These are phyloP conservation scores for Plasmopara halstedii DNA, from an alignment of 352 stramenopile species.

Conservation along the genomic window DNA sequence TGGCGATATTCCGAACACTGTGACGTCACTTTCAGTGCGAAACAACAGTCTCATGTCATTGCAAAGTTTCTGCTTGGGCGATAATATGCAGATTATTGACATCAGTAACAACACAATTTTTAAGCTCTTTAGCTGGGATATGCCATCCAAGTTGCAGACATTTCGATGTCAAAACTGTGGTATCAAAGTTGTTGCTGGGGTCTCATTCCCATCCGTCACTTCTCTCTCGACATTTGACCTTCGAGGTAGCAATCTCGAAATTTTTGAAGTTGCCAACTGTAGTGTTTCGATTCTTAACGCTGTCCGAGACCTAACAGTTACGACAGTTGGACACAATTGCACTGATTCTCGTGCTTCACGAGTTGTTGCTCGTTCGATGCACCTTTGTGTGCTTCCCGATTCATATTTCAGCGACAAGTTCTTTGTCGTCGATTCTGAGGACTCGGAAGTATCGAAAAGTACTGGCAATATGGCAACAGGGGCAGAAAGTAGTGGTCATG, in stretches of 20 bases:
- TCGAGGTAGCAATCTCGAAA: slow-evolving; percentile 19
- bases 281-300: slow-evolving; percentile 19
- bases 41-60: slow-evolving; percentile 33
- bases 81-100: slow-evolving; percentile 18
- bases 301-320: slow-evolving; percentile 24
- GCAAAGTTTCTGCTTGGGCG: slow-evolving; percentile 14
- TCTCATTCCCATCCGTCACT: slow-evolving; percentile 17
- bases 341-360: slow-evolving; percentile 15
- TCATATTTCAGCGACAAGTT: slow-evolving; percentile 23
- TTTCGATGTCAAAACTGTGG: slow-evolving; percentile 28
- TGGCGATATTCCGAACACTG: slow-evolving; percentile 10
- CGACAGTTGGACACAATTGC: slow-evolving; percentile 18
- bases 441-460: slow-evolving; percentile 1
- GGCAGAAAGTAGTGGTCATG: neutral
- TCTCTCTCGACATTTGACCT: slow-evolving; percentile 26
- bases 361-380: slow-evolving; percentile 17
- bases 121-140: slow-evolving; percentile 19
- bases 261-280: slow-evolving; percentile 27
- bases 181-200: slow-evolving; percentile 18
- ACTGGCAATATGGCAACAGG: neutral
- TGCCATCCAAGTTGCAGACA: slow-evolving; percentile 22
- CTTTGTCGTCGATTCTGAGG: slow-evolving; percentile 6
- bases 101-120: slow-evolving; percentile 26
- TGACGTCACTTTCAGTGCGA: slow-evolving; percentile 26
- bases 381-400: slow-evolving; percentile 26